phyloP scores from a whole-genome alignment of 306 rosid genomes.

The Prunus kanzakura region DNA sequence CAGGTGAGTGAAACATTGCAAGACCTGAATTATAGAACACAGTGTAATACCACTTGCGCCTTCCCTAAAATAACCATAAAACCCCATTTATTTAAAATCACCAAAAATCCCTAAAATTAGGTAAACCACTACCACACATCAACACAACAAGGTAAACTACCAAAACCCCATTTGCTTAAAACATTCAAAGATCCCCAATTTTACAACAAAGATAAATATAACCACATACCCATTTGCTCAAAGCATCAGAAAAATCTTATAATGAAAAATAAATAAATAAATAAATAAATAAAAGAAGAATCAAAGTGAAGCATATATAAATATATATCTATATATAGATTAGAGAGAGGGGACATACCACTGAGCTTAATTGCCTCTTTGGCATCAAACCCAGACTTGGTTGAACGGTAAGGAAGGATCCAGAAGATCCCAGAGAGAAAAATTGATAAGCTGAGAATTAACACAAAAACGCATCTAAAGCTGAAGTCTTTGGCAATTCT shows the following conservation, averaged over 20 bases:
- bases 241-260: constrained; percentile 18
- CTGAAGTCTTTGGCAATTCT: constrained; percentile 40
- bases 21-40: neutral
- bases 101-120: constrained; percentile 9
- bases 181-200: constrained; percentile 13
- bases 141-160: neutral
- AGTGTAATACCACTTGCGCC: neutral
- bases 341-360: constrained; percentile 35
- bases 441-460: constrained; percentile 53
- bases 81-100: neutral
- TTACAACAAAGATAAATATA: neutral
- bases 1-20: constrained; percentile 6
- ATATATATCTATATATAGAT: neutral
- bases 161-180: neutral
- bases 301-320: neutral
- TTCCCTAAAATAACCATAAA: neutral
- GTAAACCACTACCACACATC: neutral
- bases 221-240: neutral
- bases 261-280: neutral
- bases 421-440: constrained; percentile 75
- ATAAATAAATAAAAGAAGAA: neutral
- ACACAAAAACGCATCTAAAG: constrained; percentile 69
- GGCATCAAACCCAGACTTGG: constrained; percentile 50
- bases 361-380: constrained; percentile 53
- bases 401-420: constrained; percentile 55